Evolutionary conservation across 2,329 filamentous ascomycete species (phyloP).

Genomic region (Pseudocercospora eumusae): DNA sequence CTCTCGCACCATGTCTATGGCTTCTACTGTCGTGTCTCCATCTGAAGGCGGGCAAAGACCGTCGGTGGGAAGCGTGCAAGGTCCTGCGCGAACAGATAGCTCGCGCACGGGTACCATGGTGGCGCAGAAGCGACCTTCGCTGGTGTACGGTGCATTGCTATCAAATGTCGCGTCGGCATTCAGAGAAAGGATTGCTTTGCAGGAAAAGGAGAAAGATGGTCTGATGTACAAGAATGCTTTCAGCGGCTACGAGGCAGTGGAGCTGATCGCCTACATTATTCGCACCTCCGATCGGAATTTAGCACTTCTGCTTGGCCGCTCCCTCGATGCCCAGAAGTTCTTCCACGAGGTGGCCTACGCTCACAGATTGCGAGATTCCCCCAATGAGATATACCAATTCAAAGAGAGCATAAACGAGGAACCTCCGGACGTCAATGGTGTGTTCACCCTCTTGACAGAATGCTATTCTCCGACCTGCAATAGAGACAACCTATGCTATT

Average conservation of each 20-base stretch:
- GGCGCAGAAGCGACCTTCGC: constrained; percentile 69
- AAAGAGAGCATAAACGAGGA: constrained; percentile 88
- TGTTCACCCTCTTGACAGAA: constrained; percentile 93
- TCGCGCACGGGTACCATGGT: constrained; percentile 48
- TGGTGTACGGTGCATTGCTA: constrained; percentile 90
- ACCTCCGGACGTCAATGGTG: constrained; percentile 83
- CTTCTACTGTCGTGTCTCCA: constrained; percentile 70
- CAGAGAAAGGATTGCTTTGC: constrained; percentile 79
- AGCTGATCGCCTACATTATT: constrained; percentile 94
- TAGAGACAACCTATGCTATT: constrained; percentile 92
- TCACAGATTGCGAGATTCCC: constrained; percentile 90
- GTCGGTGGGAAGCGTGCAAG: constrained; percentile 25
- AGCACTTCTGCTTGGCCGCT: constrained; percentile 83
- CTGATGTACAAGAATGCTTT: constrained; percentile 97
- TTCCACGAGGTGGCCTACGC: constrained; percentile 99
- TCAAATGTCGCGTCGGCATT: constrained; percentile 95
- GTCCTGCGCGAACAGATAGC: constrained; percentile 42
- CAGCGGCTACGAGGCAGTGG: constrained; percentile 91
- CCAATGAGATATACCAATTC: constrained; percentile 94
- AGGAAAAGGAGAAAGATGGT: constrained; percentile 93
- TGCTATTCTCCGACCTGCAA: constrained; percentile 98
- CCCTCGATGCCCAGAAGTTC: constrained; percentile 95
- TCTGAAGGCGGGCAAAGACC: constrained; percentile 34
- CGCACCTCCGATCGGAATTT: constrained; percentile 94
- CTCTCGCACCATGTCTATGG: constrained; percentile 86